These are phyloP conservation scores for Metrosideros polymorpha DNA, from an alignment of 441 rosid genomes.

Conservation along the genomic window DNA sequence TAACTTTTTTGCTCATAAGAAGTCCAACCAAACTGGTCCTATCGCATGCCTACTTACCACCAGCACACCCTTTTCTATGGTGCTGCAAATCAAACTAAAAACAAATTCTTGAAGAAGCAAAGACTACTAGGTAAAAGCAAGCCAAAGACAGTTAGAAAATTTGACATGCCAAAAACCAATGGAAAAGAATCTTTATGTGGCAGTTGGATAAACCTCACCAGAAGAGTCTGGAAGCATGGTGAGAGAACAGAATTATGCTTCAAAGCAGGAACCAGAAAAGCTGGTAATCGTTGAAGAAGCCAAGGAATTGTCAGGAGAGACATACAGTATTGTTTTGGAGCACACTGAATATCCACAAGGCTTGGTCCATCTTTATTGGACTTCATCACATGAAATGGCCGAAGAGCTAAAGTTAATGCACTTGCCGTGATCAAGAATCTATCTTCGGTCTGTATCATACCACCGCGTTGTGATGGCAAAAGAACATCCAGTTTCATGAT, in stretches of 20 bases:
- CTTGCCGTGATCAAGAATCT: slow-evolving; percentile 72
- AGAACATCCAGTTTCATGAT: slow-evolving; percentile 37
- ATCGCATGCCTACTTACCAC: not conserved
- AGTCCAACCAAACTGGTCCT: not conserved
- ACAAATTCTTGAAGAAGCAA: not conserved
- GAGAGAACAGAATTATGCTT: slow-evolving; percentile 68
- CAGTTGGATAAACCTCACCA: slow-evolving; percentile 53
- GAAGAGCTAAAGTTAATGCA: slow-evolving; percentile 72
- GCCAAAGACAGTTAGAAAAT: not conserved
- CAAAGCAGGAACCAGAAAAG: slow-evolving; percentile 72
- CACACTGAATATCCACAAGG: slow-evolving; percentile 21
- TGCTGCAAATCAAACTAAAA: not conserved
- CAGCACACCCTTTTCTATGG: not conserved
- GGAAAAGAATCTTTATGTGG: not conserved
- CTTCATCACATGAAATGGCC: slow-evolving; percentile 57
- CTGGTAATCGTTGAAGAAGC: slow-evolving; percentile 66
- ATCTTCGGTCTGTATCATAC: slow-evolving; percentile 44
- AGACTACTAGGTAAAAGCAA: not conserved
- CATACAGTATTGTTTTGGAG: slow-evolving; percentile 46
- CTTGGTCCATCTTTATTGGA: slow-evolving; percentile 17
- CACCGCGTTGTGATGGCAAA: slow-evolving; percentile 12
- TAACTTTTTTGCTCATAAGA: not conserved
- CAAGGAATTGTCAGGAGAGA: slow-evolving; percentile 70
- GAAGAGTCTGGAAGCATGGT: slow-evolving; percentile 59
- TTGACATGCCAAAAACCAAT: not conserved